A percentile compares a stretch with the other conserved stretches of the same genome.
Evolutionary conservation across 2,329 filamentous ascomycete species (phyloP).

Genomic region (Furcasterigmium furcatum): DNA sequence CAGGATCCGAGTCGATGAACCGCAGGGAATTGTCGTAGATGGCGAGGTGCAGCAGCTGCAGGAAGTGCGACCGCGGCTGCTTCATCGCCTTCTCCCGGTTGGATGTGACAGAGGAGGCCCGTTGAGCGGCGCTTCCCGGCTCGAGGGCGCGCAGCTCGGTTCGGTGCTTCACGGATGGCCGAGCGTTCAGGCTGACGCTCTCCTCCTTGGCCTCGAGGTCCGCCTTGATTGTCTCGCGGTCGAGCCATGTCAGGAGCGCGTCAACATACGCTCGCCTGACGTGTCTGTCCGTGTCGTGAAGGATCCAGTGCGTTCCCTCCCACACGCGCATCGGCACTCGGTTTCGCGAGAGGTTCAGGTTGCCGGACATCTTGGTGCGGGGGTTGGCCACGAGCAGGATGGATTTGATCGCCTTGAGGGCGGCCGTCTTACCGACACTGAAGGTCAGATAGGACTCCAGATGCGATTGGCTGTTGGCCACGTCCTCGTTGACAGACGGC

Average conservation of each 20-base stretch:
- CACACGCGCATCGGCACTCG: constrained; percentile 78
- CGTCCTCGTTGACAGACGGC: constrained; percentile 29
- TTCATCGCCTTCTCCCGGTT: constrained; percentile 52
- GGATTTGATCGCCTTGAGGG: constrained; percentile 75
- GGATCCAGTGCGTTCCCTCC: constrained; percentile 94
- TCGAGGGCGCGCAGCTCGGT: constrained; percentile 13
- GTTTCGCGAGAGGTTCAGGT: constrained; percentile 65
- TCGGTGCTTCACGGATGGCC: neutral
- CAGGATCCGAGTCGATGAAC: constrained; percentile 66
- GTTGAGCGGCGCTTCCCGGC: constrained; percentile 45
- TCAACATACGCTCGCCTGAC: constrained; percentile 86
- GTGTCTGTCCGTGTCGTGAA: constrained; percentile 73
- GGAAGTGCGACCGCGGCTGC: constrained; percentile 63
- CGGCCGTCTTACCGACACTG: constrained; percentile 55
- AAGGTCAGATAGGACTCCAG: constrained; percentile 52
- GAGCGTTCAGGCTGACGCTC: constrained; percentile 23
- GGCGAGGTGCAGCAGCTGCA: constrained; percentile 78
- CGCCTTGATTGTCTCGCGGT: constrained; percentile 67
- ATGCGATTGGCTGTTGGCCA: constrained; percentile 30
- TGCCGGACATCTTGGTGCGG: constrained; percentile 54
- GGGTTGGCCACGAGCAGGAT: constrained; percentile 81
- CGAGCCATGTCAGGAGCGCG: constrained; percentile 79
- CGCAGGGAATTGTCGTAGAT: constrained; percentile 87
- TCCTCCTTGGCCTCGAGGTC: constrained; percentile 51
- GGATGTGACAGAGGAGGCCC: constrained; percentile 68